phyloP scores from a whole-genome alignment of 1,284 basidiomycete species.

The Megacollybia platyphylla region DNA sequence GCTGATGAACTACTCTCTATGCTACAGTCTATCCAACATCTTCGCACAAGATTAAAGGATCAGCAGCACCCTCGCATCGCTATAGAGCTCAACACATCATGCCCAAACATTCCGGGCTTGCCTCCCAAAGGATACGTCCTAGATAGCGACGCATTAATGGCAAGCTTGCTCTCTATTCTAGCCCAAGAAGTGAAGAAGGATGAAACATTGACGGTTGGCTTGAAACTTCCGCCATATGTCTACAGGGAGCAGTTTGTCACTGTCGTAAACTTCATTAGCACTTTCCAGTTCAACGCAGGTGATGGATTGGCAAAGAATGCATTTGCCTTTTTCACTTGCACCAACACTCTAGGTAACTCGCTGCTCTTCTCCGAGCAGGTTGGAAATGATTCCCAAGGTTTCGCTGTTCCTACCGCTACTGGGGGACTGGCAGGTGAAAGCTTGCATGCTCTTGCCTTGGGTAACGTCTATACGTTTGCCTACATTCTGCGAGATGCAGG shows the following conservation, averaged over 20 bases:
- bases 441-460: conserved; percentile 63
- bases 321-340: conserved; percentile 58
- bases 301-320: conserved; percentile 15
- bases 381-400: conserved; percentile 12
- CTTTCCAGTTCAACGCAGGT: conserved; percentile 12
- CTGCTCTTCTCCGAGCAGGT: conserved; percentile 48
- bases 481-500: conserved; percentile 30
- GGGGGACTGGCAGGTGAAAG: conserved; percentile 68
- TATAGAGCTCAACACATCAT: conserved; percentile 70
- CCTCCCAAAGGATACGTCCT: conserved; percentile 55
- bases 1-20: conserved; percentile 36
- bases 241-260: conserved; percentile 47
- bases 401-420: conserved; percentile 46
- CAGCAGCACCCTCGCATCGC: conserved; percentile 27
- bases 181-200: conserved; percentile 33
- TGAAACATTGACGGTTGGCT: conserved; percentile 50
- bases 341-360: conserved; percentile 65
- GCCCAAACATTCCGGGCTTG: conserved; percentile 57
- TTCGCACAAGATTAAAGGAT: conserved; percentile 33
- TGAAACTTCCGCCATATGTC: conserved; percentile 74
- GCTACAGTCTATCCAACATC: conserved; percentile 41
- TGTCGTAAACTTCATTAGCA: conserved; percentile 30
- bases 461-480: conserved; percentile 56
- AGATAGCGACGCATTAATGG: conserved; percentile 11
- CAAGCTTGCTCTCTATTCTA: conserved; percentile 39